These are phyloP conservation scores for Guyanaporus albipodus DNA, from an alignment of 768 basidiomycete genomes.

Conservation along the genomic window DNA sequence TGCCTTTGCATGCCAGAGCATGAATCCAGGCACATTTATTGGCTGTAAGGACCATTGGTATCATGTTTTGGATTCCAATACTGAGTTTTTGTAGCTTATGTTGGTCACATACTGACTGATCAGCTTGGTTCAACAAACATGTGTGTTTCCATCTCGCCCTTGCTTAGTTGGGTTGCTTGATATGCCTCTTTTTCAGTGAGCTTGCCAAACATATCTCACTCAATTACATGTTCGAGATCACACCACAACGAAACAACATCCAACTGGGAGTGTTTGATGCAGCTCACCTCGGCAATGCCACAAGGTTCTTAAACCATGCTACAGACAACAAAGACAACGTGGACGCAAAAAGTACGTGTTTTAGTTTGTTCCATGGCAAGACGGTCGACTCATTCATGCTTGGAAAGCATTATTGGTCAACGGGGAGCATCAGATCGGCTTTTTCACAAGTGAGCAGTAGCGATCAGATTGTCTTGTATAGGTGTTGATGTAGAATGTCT, in stretches of 20 bases:
- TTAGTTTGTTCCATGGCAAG: not conserved
- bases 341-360: conserved; percentile 26
- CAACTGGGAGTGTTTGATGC: conserved; percentile 32
- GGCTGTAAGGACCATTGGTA: conserved; percentile 25
- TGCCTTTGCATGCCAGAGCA: conserved; percentile 37
- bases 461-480: not conserved
- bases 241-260: not conserved
- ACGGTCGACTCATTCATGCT: not conserved
- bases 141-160: not conserved
- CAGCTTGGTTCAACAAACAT: conserved; percentile 12
- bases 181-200: conserved; percentile 2
- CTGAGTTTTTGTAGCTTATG: conserved; percentile 35
- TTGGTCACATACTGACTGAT: conserved; percentile 26
- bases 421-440: conserved; percentile 35
- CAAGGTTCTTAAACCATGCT: conserved; percentile 42
- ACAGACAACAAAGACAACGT: conserved; percentile 9
- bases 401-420: conserved; percentile 27
- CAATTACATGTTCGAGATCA: conserved; percentile 36
- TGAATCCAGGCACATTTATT: conserved; percentile 25
- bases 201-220: conserved; percentile 10
- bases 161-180: not conserved
- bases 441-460: conserved; percentile 36
- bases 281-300: conserved; percentile 40
- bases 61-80: not conserved
- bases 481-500: not conserved